These are phyloP conservation scores for Oidiodendron maius DNA, from an alignment of 495 filamentous ascomycete species.

Conservation along the genomic window DNA sequence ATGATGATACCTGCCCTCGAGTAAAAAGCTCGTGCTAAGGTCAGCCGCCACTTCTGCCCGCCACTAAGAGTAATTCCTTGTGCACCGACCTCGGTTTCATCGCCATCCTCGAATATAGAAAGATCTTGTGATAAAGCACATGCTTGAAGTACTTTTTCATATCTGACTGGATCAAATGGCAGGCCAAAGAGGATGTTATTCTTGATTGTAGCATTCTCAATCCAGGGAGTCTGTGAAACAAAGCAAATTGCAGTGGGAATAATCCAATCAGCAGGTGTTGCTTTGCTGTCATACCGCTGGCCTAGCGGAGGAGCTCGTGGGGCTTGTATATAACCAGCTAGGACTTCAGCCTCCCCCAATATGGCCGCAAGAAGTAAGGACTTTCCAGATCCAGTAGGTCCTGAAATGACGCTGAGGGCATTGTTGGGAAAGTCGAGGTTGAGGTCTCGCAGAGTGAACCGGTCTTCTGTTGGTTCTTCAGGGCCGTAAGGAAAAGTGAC, in stretches of 20 bases:
- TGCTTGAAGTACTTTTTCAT: conserved; percentile 52
- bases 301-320: conserved; percentile 28
- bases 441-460: conserved; percentile 18
- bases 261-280: conserved; percentile 45
- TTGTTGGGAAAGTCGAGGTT: conserved; percentile 18
- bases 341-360: conserved; percentile 49
- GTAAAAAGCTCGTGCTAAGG: conserved; percentile 66
- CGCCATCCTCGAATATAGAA: conserved; percentile 55
- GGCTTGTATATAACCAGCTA: conserved; percentile 40
- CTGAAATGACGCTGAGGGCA: conserved; percentile 31
- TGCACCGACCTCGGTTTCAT: conserved; percentile 64
- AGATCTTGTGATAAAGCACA: conserved; percentile 62
- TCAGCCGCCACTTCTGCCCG: conserved; percentile 64
- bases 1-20: conserved; percentile 57
- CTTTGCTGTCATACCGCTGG: conserved; percentile 36
- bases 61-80: conserved; percentile 66
- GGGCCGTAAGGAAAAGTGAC: conserved; percentile 12
- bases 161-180: conserved; percentile 37
- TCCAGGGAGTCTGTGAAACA: conserved; percentile 49
- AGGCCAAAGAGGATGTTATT: conserved; percentile 55
- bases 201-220: conserved; percentile 45
- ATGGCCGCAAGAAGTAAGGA: conserved; percentile 49
- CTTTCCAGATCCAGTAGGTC: conserved; percentile 54
- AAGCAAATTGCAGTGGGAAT: conserved; percentile 38
- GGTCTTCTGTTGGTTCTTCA: background rate